Conservation (phyloP, 1,284 basidiomycete genomes). For the Paramarasmius palmivorus region DNA sequence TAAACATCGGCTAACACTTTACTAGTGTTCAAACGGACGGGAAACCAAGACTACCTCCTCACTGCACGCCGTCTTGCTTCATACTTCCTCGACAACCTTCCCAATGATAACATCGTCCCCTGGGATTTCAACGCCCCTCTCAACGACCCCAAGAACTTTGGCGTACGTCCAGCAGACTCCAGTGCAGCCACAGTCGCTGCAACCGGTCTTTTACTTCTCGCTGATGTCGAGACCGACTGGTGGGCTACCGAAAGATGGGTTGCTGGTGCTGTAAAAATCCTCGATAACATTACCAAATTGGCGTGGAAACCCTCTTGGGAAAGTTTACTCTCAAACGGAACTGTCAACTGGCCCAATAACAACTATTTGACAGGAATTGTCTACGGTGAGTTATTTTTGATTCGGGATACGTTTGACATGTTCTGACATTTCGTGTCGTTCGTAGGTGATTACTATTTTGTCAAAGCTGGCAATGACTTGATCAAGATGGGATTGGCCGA, state of each 20-base stretch:
- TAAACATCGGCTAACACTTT: constrained; percentile 4
- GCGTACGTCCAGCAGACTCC: constrained; percentile 54
- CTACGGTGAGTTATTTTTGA: constrained; percentile 57
- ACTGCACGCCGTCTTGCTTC: constrained; percentile 57
- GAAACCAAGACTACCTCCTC: constrained; percentile 49
- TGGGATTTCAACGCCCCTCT: constrained; percentile 74
- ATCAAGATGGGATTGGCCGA: constrained; percentile 35
- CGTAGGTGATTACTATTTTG: constrained; percentile 49
- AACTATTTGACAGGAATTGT: constrained; percentile 65
- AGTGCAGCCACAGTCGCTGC: constrained; percentile 65
- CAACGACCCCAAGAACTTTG: constrained; percentile 40
- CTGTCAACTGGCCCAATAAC: constrained; percentile 56
- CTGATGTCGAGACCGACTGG: constrained; percentile 45
- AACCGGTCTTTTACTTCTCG: constrained; percentile 58
- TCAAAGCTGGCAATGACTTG: constrained; percentile 43
- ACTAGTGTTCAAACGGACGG: constrained; percentile 60
- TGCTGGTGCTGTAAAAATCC: constrained; percentile 53
- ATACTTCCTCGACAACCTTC: constrained; percentile 60
- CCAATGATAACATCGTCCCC: constrained; percentile 58
- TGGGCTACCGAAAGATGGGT: constrained; percentile 43
- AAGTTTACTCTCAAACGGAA: constrained; percentile 66
- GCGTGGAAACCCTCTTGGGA: constrained; percentile 62
- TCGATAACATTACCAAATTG: constrained; percentile 49
- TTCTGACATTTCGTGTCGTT: background rate
- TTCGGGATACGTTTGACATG: background rate